Conservation (phyloP, 495 filamentous ascomycete genomes). For the Aspergillus leporis region DNA sequence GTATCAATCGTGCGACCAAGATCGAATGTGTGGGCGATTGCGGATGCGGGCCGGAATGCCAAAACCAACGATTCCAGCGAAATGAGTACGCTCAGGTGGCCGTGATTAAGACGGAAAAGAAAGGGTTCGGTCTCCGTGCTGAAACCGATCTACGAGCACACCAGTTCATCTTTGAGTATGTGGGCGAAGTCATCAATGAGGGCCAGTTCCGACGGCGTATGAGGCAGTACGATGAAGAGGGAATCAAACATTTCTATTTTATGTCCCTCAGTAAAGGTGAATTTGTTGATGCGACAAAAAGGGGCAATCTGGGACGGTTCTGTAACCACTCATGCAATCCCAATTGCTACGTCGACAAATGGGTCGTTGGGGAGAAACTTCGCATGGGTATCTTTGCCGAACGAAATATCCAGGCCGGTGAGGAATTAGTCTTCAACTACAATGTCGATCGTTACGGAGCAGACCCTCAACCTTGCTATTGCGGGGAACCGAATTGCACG, state of each 20-base stretch:
- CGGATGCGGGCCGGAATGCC: conserved; percentile 82
- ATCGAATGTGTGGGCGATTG: conserved; percentile 91
- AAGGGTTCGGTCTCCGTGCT: conserved; percentile 88
- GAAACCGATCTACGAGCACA: conserved; percentile 72
- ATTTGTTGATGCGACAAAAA: conserved; percentile 97
- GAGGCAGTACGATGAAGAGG: conserved; percentile 88
- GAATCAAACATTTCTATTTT: conserved; percentile 99
- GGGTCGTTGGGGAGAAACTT: conserved; percentile 97
- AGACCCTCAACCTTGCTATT: conserved; percentile 95
- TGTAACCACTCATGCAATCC: conserved; percentile 99
- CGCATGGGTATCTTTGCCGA: conserved; percentile 99
- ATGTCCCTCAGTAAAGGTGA: conserved; percentile 97
- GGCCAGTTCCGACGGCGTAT: conserved; percentile 81
- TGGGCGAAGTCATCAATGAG: conserved; percentile 98
- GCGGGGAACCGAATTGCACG: conserved; percentile 90
- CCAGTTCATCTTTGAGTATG: conserved; percentile 97
- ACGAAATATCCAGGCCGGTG: conserved; percentile 80
- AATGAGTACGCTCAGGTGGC: conserved; percentile 87
- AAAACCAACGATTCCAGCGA: conserved; percentile 93
- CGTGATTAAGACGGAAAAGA: conserved; percentile 96
- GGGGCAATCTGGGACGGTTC: conserved; percentile 92
- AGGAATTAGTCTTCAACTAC: conserved; percentile 99
- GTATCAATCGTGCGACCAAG: conserved; percentile 97
- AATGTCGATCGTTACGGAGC: conserved; percentile 98
- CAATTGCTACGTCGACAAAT: conserved; percentile 99